Base-by-base conservation (phyloP, 2,329 filamentous ascomycete species). In the Ustilaginoidea virens region DNA sequence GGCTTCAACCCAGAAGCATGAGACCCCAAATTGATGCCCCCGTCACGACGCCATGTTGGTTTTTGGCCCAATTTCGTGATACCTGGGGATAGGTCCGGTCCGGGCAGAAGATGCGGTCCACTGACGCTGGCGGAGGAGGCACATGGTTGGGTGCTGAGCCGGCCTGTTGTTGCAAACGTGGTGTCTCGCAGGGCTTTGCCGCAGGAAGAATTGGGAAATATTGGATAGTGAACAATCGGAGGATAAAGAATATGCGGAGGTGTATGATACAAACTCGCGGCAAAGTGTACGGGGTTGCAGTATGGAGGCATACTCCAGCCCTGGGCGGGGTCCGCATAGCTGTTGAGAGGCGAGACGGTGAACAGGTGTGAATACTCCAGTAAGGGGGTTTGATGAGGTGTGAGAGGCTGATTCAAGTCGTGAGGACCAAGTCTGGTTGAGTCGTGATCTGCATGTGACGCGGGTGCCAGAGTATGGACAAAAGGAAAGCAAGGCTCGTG, bases 251-350 rank as follows among this genome's bases (percentile, higher is more conserved):
- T 17, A 14, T 35, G 27, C 5, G 18, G 18, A 27, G 22, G 17
- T 18, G 33, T 35, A 28, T 24, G 27, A 33, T 18, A 35, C 22
- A 21, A 27, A 30, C 7, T 17, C 19, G 14, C 30, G 33, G 30
- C 14, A 17, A 35, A 24, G 17, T 16, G 14, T 20, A 25, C 27
- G 10, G 21, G 24, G 28, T 30, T 35, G 28, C 30, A 30, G 30
- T 27, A 28, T 23, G 24, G 23, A 25, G 24, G 30, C 24, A 29
- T 18, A 21, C 23, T 25, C 30, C 30, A 33, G 16, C 20, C 11
- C 7, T 22, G 33, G 27, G 25, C 22, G 25, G 30, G 23, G 24
- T 6, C 21, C 17, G 10, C 27, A 10, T 16, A 13, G 14, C 10
- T 30, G 14, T 16, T 18, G 24, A 30, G 17, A 20, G 9, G 27